Conservation (phyloP, 306 rosid genomes). For the Citrullus mucosospermus region DNA sequence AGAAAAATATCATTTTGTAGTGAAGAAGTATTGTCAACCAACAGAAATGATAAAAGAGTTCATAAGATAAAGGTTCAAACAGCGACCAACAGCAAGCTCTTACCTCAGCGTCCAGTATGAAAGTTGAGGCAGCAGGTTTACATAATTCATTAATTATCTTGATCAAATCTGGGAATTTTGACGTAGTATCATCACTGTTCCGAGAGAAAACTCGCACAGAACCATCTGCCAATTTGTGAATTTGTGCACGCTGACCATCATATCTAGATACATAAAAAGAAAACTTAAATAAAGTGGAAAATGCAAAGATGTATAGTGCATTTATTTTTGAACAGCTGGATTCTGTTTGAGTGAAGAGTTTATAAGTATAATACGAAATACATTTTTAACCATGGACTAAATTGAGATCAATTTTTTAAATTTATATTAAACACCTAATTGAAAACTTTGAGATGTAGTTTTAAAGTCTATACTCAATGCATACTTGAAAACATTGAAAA, state of each 20-base stretch:
- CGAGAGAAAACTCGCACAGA: conserved; percentile 59
- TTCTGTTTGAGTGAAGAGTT: too few relatives aligned
- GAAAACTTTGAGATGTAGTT: too few relatives aligned
- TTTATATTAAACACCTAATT: too few relatives aligned
- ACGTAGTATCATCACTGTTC: conserved; percentile 79
- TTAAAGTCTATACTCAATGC: too few relatives aligned
- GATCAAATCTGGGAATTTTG: conserved; percentile 75
- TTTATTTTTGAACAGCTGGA: too few relatives aligned
- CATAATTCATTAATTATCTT: conserved; percentile 43
- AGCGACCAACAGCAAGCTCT: not conserved
- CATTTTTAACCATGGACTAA: too few relatives aligned
- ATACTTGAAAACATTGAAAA: too few relatives aligned
- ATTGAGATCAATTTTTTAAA: too few relatives aligned
- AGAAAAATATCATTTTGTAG: not conserved
- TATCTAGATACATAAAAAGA: conserved; percentile 36
- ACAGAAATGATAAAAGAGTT: not conserved
- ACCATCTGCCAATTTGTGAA: conserved; percentile 75
- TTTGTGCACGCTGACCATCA: conserved; percentile 96
- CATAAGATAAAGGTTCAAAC: not conserved
- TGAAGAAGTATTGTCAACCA: not conserved
- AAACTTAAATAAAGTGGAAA: not conserved
- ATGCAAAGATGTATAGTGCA: not conserved
- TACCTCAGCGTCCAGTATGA: conserved; percentile 80
- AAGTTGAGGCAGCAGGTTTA: conserved; percentile 56
- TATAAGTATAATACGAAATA: too few relatives aligned